Base-by-base conservation (phyloP, 2,329 filamentous ascomycete species). In the Nigrograna mackinnonii region DNA sequence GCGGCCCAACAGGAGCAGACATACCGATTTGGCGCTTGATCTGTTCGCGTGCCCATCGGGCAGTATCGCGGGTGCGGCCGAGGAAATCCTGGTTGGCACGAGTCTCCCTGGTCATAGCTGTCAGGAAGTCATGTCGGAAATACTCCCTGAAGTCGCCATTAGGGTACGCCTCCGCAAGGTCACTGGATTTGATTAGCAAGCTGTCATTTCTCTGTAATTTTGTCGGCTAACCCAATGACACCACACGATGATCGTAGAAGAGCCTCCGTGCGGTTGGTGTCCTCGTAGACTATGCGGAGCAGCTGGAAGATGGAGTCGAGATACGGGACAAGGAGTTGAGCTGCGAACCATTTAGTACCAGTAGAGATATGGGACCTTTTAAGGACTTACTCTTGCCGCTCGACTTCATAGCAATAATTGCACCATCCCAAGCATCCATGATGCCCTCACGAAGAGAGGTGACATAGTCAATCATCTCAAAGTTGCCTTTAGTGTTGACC, bases 341-440 rank as follows among this genome's bases (percentile, higher is more conserved):
- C 87, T 92, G 43, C 56, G 71, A 55, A 72, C 66, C 16, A 7
- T 11, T 7, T 16, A 36, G 14, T 22, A n/a, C 13, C 17, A 3
- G 16, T 34, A 12, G 17, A 13, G 31, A 4, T 6, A 41, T 17
- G 52, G 20, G 21, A 35, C 14, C 16, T 9, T 28, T 11, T 34
- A 13, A 11, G 17, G 17, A 26, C 83, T 69, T 71, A 87, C 86
- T 84, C 77, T 92, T 92, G 62, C 76, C 77, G 62, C 86, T 89
- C 38, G 79, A 74, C 77, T 94, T 95, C 86, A 97, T 91, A 39
- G 94, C 91, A 68, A 92, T 85, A 64, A 99, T 91, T 54, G 96
- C 94, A 55, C 94, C 94, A 60, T 91, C 91, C 91, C 95, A 99
- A 22, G 94, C 94, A 78, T 99, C 94, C 86, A 97, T 96, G 55